Conservation (phyloP, 805 yeast genomes). For the Metschnikowia continentalis region DNA sequence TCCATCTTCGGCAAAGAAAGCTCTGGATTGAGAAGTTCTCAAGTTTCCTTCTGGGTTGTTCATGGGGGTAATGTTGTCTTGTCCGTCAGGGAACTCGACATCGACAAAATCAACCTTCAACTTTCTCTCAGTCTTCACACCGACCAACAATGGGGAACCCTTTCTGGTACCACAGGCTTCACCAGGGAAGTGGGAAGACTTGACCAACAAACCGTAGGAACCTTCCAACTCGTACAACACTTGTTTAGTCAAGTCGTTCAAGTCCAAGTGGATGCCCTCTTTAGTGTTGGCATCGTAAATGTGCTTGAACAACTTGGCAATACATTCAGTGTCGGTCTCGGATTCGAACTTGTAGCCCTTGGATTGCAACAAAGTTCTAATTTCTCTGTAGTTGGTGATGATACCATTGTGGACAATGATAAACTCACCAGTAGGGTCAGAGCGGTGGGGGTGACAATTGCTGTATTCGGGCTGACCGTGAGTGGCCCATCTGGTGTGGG, state of each 20-base stretch:
- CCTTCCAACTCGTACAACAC: slow-evolving; percentile 93
- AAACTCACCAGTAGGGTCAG: slow-evolving; percentile 79
- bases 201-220: slow-evolving; percentile 92
- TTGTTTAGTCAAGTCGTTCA: slow-evolving; percentile 87
- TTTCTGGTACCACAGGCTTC: slow-evolving; percentile 96
- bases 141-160: slow-evolving; percentile 95
- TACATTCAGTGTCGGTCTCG: slow-evolving; percentile 97
- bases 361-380: slow-evolving; percentile 71
- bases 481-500: slow-evolving; percentile 99
- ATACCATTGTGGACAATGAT: slow-evolving; percentile 97
- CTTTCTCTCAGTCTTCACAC: slow-evolving; percentile 93
- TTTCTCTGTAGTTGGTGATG: slow-evolving; percentile 90
- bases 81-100: slow-evolving; percentile 85
- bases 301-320: slow-evolving; percentile 92
- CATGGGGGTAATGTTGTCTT: slow-evolving; percentile 39
- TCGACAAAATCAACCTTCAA: slow-evolving; percentile 97
- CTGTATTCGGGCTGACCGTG: slow-evolving; percentile 86
- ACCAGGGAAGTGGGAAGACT: slow-evolving; percentile 88
- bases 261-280: slow-evolving; percentile 78
- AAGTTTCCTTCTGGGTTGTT: slow-evolving; percentile 53
- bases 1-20: slow-evolving; percentile 92
- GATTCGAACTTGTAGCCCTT: slow-evolving; percentile 84
- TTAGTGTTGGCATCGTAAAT: slow-evolving; percentile 71
- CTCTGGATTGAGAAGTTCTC: slow-evolving; percentile 92
- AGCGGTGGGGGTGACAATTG: slow-evolving; percentile 96